Evolutionary conservation across 23 red algal species (phyloP), one percentile per base, ranked within the genome.

Genomic region (Gracilaria domingensis): DNA sequence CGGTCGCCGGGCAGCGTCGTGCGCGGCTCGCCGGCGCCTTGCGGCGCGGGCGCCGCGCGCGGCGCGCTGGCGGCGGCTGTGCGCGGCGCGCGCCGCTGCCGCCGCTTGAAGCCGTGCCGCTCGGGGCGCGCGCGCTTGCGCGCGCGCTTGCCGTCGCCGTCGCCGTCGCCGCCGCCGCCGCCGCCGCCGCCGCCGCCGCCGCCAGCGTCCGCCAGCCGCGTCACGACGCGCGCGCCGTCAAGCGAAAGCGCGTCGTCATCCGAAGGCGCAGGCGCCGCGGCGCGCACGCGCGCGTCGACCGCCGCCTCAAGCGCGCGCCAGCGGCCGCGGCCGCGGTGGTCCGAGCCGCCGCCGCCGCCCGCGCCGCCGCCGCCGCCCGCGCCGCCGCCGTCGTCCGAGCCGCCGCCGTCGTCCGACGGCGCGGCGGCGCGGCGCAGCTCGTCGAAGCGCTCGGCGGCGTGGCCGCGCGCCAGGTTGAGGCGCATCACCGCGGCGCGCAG

Each of bases 401-500:
- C 32, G 64, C 3, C 2, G 9, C 26, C 24, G 60, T 11, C 23
- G 23, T 32, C 60, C 23, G 12, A 12, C 60, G 8, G 60, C 60
- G 32, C 14, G 11, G 7, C 2, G 8, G 30, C 32, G 6, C 6
- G 30, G 9, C 16, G 9, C 9, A 51, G 16, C 4, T 77, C 40
- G 72, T 77, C 72, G 42, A 44, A 77, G 42, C 72, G 72, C 24
- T 77, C 72, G 72, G 72, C 72, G 29, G 77, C 89, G 44, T 71
- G 12, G 2, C 89, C 89, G 49, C 89, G 78, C 23, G 32, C 24
- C 24, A 77, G 55, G 73, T 92, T 92, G 35, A 67, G 25, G 20
- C 55, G 28, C 66, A 84, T 79, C 36, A 92, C 89, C 9, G 84
- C 55, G 39, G 69, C 18, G 7, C 89, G 89, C 42, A 92, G 39